Evolutionary conservation across 148 eudicot species (phyloP).

Genomic region (Salicornia ramosissima): DNA sequence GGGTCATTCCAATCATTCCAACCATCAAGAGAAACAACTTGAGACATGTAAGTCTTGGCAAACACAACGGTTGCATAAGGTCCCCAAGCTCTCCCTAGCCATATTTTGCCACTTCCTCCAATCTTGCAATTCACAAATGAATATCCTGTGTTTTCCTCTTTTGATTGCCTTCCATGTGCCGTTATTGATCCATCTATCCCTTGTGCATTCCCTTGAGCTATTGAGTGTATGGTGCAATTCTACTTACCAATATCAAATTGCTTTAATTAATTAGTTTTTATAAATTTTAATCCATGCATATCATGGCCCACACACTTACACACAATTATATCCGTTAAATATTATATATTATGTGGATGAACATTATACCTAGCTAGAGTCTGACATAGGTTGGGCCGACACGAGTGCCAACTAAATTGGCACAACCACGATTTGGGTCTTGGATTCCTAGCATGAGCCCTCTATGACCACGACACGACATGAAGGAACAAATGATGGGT

Average conservation of each 20-base stretch:
- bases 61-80: conserved; percentile 59
- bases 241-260: conserved; percentile 11
- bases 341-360: too few relatives aligned
- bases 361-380: too few relatives aligned
- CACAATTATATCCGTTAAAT: too few relatives aligned
- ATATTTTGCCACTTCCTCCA: conserved; percentile 57
- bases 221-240: conserved; percentile 66
- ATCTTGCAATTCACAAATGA: conserved; percentile 71
- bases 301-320: too few relatives aligned
- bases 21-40: conserved; percentile 61
- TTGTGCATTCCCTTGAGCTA: conserved; percentile 43
- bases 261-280: too few relatives aligned
- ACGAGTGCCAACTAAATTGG: too few relatives aligned
- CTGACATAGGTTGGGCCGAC: too few relatives aligned
- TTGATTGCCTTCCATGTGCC: conserved; percentile 64
- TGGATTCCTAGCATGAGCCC: too few relatives aligned
- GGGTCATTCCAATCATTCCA: conserved; percentile 86
- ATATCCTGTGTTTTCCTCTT: conserved; percentile 55
- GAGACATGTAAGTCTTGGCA: conserved; percentile 57
- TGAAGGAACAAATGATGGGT: too few relatives aligned
- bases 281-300: too few relatives aligned
- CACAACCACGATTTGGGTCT: too few relatives aligned
- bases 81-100: conserved; percentile 97
- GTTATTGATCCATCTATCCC: conserved; percentile 69
- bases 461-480: too few relatives aligned